Percentiles rank a stretch among this genome's conserved stretches.
These are phyloP conservation scores for Candida suzukii DNA, from an alignment of 805 yeast species.

Conservation along the genomic window DNA sequence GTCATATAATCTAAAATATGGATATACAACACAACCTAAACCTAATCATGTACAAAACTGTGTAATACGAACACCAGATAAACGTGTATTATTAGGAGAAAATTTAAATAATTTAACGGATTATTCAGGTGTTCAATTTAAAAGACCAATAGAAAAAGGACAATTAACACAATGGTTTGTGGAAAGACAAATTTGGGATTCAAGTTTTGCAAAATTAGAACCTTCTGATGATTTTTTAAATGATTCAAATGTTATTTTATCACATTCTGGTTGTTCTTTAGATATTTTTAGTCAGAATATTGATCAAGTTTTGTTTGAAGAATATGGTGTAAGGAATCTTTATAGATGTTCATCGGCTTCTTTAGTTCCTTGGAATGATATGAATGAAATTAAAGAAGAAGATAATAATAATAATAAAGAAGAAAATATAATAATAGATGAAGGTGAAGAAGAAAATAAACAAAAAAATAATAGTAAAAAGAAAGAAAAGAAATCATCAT, in stretches of 20 bases:
- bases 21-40: conserved; percentile 32
- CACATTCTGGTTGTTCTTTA: conserved; percentile 77
- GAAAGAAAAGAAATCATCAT: conserved; percentile 6
- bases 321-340: conserved; percentile 70
- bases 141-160: conserved; percentile 85
- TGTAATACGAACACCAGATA: conserved; percentile 69
- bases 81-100: conserved; percentile 66
- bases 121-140: conserved; percentile 63
- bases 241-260: conserved; percentile 56
- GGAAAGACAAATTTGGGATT: conserved; percentile 88
- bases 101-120: conserved; percentile 59
- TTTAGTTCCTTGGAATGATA: conserved; percentile 55
- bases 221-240: conserved; percentile 33
- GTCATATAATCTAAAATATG: conserved; percentile 71
- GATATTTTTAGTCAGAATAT: conserved; percentile 77
- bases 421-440: conserved; percentile 8
- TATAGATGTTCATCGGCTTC: conserved; percentile 60
- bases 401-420: conserved; percentile 5
- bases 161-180: conserved; percentile 88
- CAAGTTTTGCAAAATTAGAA: conserved; percentile 43
- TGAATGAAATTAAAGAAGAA: conserved; percentile 18
- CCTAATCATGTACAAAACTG: conserved; percentile 62
- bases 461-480: conserved; percentile 3
- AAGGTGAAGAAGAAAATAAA: conserved; percentile 17
- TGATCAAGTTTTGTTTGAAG: conserved; percentile 92